Evolutionary conservation across 2,329 filamentous ascomycete genomes (phyloP).

Genomic region (Ceratocystis diversiconidia): DNA sequence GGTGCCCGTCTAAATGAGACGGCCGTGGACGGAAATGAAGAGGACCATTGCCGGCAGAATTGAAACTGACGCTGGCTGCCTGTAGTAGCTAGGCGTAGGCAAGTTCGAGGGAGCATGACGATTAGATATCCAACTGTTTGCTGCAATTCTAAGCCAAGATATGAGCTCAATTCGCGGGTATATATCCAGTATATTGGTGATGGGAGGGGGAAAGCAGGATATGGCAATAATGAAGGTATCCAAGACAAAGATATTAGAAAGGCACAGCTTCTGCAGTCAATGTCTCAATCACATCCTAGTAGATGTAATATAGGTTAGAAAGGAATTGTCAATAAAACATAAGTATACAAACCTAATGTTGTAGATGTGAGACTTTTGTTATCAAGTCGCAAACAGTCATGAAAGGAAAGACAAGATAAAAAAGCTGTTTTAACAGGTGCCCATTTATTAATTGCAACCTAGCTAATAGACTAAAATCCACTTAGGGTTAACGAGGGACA

Average conservation of each 20-base stretch:
- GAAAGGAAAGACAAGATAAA: background rate
- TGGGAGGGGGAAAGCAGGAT: background rate
- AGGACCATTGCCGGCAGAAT: slow-evolving; percentile 9
- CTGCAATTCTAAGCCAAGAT: background rate
- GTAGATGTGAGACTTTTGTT: too few species aligned
- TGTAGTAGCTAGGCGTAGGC: background rate
- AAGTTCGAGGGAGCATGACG: background rate
- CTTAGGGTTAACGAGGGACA: background rate
- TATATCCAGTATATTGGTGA: background rate
- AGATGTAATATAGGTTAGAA: background rate
- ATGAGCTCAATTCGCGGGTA: background rate
- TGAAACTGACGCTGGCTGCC: background rate
- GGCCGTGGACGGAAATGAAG: background rate
- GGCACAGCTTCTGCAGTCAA: background rate
- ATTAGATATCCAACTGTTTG: background rate
- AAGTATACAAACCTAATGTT: background rate
- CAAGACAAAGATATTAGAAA: background rate
- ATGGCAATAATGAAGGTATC: too few species aligned
- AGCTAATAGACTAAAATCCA: background rate
- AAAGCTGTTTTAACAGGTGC: background rate
- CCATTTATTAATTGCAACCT: background rate
- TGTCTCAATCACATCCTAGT: background rate
- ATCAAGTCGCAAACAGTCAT: too few species aligned
- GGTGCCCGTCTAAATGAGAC: background rate
- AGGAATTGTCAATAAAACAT: background rate